Conservation (phyloP, 2,329 filamentous ascomycete species). For the Epichloe coenophiala region DNA sequence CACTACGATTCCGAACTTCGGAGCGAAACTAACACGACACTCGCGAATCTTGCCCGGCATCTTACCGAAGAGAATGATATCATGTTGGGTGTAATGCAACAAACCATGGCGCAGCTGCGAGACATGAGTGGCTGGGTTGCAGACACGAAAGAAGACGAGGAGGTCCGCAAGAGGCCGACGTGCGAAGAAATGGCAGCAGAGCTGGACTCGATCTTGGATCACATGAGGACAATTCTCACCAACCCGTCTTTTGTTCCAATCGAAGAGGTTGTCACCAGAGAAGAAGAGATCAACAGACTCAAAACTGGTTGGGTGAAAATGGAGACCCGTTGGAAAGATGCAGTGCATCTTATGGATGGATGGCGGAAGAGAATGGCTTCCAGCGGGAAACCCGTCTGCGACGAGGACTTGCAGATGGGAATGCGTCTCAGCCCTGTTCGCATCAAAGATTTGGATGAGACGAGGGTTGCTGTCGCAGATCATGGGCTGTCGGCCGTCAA, state of each 20-base stretch:
- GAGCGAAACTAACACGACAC: slow-evolving; percentile 80
- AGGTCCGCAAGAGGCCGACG: slow-evolving; percentile 23
- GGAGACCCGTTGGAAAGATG: slow-evolving; percentile 82
- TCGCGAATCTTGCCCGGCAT: slow-evolving; percentile 70
- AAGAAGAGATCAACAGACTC: slow-evolving; percentile 77
- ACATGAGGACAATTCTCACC: slow-evolving; percentile 71
- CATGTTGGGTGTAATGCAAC: slow-evolving; percentile 57
- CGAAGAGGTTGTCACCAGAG: slow-evolving; percentile 84
- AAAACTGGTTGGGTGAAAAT: slow-evolving; percentile 85
- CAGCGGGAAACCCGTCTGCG: slow-evolving; percentile 55
- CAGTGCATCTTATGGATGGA: slow-evolving; percentile 77
- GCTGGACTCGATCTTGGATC: slow-evolving; percentile 64
- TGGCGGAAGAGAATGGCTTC: slow-evolving; percentile 75
- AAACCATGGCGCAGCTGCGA: slow-evolving; percentile 57
- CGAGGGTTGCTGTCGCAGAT: slow-evolving; percentile 22
- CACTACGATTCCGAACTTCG: slow-evolving; percentile 53
- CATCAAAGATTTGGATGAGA: slow-evolving; percentile 37
- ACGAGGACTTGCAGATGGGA: slow-evolving; percentile 55
- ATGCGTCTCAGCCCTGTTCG: slow-evolving; percentile 48
- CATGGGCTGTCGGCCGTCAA: slow-evolving; percentile 31
- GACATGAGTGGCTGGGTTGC: slow-evolving; percentile 49
- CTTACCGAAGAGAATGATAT: slow-evolving; percentile 88
- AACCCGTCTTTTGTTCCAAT: slow-evolving; percentile 94
- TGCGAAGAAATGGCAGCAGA: slow-evolving; percentile 58
- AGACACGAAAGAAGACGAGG: slow-evolving; percentile 18